These are phyloP conservation scores for Phaeosphaeria sp. DNA, from an alignment of 2,329 filamentous ascomycete species.

Conservation along the genomic window DNA sequence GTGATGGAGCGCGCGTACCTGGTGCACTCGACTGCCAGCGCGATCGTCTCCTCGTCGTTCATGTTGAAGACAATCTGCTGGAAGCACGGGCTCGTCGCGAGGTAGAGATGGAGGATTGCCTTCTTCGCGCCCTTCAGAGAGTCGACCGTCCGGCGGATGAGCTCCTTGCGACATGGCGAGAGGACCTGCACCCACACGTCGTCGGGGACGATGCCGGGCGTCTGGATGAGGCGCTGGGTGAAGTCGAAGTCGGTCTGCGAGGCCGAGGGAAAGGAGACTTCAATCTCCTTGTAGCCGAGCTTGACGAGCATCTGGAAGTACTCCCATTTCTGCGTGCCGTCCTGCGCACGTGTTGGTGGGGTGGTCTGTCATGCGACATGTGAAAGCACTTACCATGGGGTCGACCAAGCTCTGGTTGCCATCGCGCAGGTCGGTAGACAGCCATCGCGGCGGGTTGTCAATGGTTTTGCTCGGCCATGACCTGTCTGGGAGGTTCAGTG, in stretches of 20 bases:
- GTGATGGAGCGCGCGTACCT: slow-evolving; percentile 88
- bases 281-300: slow-evolving; percentile 96
- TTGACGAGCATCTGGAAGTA: slow-evolving; percentile 96
- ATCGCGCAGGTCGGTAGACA: slow-evolving; percentile 87
- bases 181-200: slow-evolving; percentile 93
- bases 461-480: slow-evolving; percentile 87
- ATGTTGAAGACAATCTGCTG: slow-evolving; percentile 89
- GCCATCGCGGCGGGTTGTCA: slow-evolving; percentile 87
- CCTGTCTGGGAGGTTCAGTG: slow-evolving; percentile 70
- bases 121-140: slow-evolving; percentile 89
- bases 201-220: slow-evolving; percentile 80
- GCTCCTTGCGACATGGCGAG: slow-evolving; percentile 87
- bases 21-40: slow-evolving; percentile 83
- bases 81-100: slow-evolving; percentile 96
- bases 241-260: slow-evolving; percentile 98
- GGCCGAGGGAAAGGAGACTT: slow-evolving; percentile 93
- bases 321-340: slow-evolving; percentile 90
- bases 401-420: slow-evolving; percentile 93
- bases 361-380: not conserved
- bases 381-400: slow-evolving; percentile 74
- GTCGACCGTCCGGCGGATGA: slow-evolving; percentile 89
- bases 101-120: slow-evolving; percentile 92
- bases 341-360: slow-evolving; percentile 58
- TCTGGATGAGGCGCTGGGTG: slow-evolving; percentile 84
- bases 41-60: slow-evolving; percentile 80